phyloP scores from a whole-genome alignment of 805 yeast species.

The Pichia californica region DNA sequence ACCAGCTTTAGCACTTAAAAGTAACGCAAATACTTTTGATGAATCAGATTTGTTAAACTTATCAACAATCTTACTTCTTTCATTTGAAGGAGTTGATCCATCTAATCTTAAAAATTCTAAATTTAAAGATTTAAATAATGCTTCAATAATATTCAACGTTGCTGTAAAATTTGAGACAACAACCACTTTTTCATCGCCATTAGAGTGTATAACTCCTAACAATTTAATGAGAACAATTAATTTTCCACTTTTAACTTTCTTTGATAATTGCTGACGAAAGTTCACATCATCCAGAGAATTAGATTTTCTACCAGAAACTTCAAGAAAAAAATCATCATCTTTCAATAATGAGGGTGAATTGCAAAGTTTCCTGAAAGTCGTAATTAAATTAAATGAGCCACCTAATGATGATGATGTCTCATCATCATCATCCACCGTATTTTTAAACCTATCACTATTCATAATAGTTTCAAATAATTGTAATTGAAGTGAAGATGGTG shows the following conservation, averaged over 20 bases:
- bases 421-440: conserved; percentile 19
- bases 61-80: conserved; percentile 59
- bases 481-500: conserved; percentile 61
- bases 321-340: conserved; percentile 42
- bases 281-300: conserved; percentile 16
- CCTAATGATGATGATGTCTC: conserved; percentile 38
- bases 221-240: conserved; percentile 52
- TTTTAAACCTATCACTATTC: conserved; percentile 30
- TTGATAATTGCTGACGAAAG: conserved; percentile 26
- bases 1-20: conserved; percentile 86
- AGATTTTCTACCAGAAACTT: conserved; percentile 18
- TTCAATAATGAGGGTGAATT: conserved; percentile 66
- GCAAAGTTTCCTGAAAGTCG: conserved; percentile 71
- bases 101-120: conserved; percentile 62
- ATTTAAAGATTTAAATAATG: conserved; percentile 41
- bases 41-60: conserved; percentile 53
- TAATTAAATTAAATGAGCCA: conserved; percentile 51
- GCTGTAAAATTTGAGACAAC: conserved; percentile 84
- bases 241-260: conserved; percentile 51
- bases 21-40: conserved; percentile 55
- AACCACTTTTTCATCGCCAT: conserved; percentile 65
- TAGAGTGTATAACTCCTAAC: conserved; percentile 33
- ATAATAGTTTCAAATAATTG: conserved; percentile 47
- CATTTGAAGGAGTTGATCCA: conserved; percentile 70
- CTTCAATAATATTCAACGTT: conserved; percentile 72